Percentiles rank a stretch among this genome's conserved stretches.
These are phyloP conservation scores for Microcyclospora tardicrescens DNA, from an alignment of 2,329 filamentous ascomycete genomes.

Conservation along the genomic window DNA sequence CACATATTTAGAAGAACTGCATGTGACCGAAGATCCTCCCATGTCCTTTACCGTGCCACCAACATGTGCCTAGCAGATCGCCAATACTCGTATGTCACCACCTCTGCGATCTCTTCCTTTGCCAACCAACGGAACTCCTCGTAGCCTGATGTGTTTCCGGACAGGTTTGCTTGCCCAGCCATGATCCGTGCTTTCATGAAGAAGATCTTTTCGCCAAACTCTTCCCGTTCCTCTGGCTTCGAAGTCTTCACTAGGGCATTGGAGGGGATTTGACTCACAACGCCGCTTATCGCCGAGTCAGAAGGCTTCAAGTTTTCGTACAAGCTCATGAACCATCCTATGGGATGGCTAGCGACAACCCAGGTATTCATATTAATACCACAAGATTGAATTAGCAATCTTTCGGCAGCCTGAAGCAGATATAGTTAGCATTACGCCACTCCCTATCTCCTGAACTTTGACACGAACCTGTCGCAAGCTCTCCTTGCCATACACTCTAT, in stretches of 20 bases:
- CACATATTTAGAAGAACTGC: too few species aligned
- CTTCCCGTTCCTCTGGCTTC: conserved; percentile 23
- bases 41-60: conserved; percentile 47
- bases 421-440: not conserved
- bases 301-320: too few species aligned
- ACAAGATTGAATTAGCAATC: conserved; percentile 62
- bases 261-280: conserved; percentile 14
- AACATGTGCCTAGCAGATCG: conserved; percentile 70
- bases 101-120: conserved; percentile 66
- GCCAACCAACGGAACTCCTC: conserved; percentile 85
- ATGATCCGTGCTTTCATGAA: conserved; percentile 95
- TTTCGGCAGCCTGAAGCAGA: conserved; percentile 57
- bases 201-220: conserved; percentile 70
- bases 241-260: conserved; percentile 16
- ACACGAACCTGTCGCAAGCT: conserved; percentile 60
- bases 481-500: conserved; percentile 55
- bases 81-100: conserved; percentile 58
- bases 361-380: conserved; percentile 98
- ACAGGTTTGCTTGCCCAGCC: conserved; percentile 82
- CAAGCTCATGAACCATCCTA: conserved; percentile 56
- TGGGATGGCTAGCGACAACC: conserved; percentile 81
- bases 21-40: too few species aligned
- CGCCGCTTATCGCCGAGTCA: conserved; percentile 4
- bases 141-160: conserved; percentile 56
- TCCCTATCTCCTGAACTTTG: too few species aligned